A percentile compares a stretch with the other conserved stretches of the same genome.
These are phyloP conservation scores for Copromyces sp. DNA, from an alignment of 495 filamentous ascomycete species.

Conservation along the genomic window DNA sequence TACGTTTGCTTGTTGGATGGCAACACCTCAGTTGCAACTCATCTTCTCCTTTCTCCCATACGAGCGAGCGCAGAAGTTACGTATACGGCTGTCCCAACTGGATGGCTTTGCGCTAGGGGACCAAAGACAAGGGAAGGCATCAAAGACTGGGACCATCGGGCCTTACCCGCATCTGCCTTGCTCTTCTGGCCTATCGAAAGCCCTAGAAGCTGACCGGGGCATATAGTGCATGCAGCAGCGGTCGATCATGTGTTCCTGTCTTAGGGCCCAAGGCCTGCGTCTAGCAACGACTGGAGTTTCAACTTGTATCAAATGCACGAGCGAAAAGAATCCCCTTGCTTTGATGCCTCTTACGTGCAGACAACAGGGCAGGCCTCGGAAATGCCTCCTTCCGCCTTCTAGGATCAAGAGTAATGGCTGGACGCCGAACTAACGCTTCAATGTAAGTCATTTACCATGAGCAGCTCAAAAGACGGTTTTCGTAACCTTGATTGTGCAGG, in stretches of 20 bases:
- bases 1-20: not conserved
- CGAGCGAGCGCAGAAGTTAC: not conserved
- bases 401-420: not conserved
- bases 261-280: not conserved
- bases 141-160: not conserved
- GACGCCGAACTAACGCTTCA: not conserved
- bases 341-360: not conserved
- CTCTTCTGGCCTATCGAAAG: not conserved
- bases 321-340: not conserved
- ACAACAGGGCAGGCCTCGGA: not conserved
- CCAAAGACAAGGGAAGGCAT: not conserved
- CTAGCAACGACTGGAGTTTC: not conserved
- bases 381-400: not conserved
- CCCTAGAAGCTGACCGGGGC: not conserved
- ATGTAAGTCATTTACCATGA: not conserved
- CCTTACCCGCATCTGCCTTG: not conserved
- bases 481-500: not conserved
- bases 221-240: slow-evolving; percentile 15
- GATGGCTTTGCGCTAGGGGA: not conserved
- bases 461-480: not conserved
- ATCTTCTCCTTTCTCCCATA: not conserved
- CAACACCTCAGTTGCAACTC: not conserved
- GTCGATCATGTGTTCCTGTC: slow-evolving; percentile 21
- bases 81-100: not conserved
- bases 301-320: not conserved